Evolutionary conservation across 2,329 filamentous ascomycete species (phyloP), one percentile per base, ranked within the genome.

Genomic region (Penicillium verrucosum): DNA sequence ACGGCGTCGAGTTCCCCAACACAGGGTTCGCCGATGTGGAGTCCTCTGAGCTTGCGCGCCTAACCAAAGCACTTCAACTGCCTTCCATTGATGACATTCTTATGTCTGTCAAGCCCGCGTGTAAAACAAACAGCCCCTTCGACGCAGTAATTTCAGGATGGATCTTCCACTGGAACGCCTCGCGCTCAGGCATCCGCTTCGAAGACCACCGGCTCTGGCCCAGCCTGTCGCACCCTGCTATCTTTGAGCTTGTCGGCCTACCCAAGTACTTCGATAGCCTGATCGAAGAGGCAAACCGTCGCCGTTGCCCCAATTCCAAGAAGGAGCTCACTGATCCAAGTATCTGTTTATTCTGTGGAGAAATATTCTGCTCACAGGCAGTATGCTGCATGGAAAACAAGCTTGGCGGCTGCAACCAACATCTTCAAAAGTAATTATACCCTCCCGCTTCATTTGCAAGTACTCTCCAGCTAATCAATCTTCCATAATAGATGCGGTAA

Each of bases 351-450:
- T 91, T 97, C 77, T 99, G 94, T 70, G 93, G 94, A 34, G 92
- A 92, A n/a, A 90, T 99, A 40, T 93, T 97, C 75, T 99, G 94
- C 75, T 91, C 89, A 10, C 94, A 99, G 78, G 91, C 89, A 44
- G 88, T 92, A 45, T 99, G 94, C 77, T 99, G 94, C 72, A 85
- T 90, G 69, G 66, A 71, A 30, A 86, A 86, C 58, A 84, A 81
- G 61, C 83, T 90, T 58, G 92, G 92, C 44, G 92, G 95, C 32
- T 93, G 90, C 62, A 92, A 93, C 73, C 90, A 95, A 77, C 94
- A 99, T 76, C 86, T 96, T 79, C 78, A 83, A 61, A 92, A 87
- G 89, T 95, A 81, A 76, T 87, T 65, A 27, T 37, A 23, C 11
- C 27, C 25, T 34, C 37, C 25, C 30, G 27, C 46, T 25, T 23